Conservation (phyloP, 768 basidiomycete species). For the Panellus pusillus region DNA sequence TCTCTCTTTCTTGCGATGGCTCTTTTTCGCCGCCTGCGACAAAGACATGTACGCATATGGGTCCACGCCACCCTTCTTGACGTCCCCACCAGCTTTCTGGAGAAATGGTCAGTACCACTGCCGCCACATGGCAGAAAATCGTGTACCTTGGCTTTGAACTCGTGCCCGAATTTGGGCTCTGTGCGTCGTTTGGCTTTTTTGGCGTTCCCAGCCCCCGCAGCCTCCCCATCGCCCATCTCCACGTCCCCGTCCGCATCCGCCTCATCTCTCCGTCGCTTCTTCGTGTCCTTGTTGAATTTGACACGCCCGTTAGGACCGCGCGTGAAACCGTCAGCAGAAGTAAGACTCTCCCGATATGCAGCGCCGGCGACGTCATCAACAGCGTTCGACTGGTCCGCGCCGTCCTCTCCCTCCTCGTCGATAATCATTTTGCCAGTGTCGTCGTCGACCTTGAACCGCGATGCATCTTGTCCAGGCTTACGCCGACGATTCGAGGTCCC, state of each 20-base stretch:
- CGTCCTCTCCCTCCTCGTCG: conserved; percentile 54
- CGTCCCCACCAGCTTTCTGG: conserved; percentile 92
- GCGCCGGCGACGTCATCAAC: conserved; percentile 62
- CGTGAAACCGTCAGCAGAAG: conserved; percentile 87
- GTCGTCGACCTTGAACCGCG: conserved; percentile 84
- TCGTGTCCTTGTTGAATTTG: conserved; percentile 97
- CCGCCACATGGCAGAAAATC: conserved; percentile 1
- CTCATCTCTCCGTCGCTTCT: conserved; percentile 80
- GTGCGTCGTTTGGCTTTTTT: conserved; percentile 58
- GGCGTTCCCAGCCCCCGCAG: conserved; percentile 33
- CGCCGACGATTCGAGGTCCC: conserved; percentile 51
- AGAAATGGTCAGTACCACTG: conserved; percentile 13
- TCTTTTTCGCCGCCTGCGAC: conserved; percentile 77
- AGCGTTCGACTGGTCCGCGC: conserved; percentile 38
- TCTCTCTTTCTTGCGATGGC: conserved; percentile 36
- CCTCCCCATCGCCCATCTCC: conserved; percentile 75
- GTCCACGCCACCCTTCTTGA: conserved; percentile 84
- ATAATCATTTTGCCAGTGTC: conserved; percentile 82
- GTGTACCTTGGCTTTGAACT: conserved; percentile 94
- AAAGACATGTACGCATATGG: conserved; percentile 92
- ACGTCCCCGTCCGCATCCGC: conserved; percentile 61
- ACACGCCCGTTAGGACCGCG: conserved; percentile 81
- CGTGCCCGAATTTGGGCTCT: conserved; percentile 63
- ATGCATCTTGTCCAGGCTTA: conserved; percentile 84
- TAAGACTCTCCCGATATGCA: conserved; percentile 82